phyloP scores from a whole-genome alignment of 805 yeast genomes.

The Candida orba region DNA sequence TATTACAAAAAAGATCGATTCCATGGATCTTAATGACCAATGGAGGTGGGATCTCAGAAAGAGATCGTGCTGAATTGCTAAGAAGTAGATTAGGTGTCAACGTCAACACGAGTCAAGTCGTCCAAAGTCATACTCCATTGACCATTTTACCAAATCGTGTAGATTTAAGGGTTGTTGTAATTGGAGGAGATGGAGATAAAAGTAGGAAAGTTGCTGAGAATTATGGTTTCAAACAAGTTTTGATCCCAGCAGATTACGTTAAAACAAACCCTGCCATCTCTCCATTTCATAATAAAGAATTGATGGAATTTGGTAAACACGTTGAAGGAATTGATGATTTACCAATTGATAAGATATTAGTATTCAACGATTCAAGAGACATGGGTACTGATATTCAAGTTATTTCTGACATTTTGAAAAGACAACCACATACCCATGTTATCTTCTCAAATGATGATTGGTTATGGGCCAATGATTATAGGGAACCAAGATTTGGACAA shows the following conservation, averaged over 20 bases:
- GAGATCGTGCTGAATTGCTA: conserved; percentile 47
- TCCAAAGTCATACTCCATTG: conserved; percentile 87
- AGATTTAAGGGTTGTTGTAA: conserved; percentile 61
- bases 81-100: conserved; percentile 33
- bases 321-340: conserved; percentile 16
- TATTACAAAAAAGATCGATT: conserved; percentile 44
- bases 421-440: conserved; percentile 62
- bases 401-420: conserved; percentile 60
- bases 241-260: conserved; percentile 68
- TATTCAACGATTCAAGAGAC: conserved; percentile 86
- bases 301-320: conserved; percentile 31
- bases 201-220: conserved; percentile 65
- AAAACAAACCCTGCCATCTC: conserved; percentile 63
- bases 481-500: conserved; percentile 78
- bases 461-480: conserved; percentile 81
- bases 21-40: conserved; percentile 85
- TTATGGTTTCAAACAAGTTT: conserved; percentile 74
- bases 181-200: conserved; percentile 72
- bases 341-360: conserved; percentile 59
- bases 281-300: conserved; percentile 56
- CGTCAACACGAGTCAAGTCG: conserved; percentile 43
- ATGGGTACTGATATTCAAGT: conserved; percentile 81
- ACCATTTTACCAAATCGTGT: conserved; percentile 43
- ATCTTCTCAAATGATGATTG: conserved; percentile 79
- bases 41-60: conserved; percentile 80